Percentiles rank a stretch among this genome's conserved stretches.
These are phyloP conservation scores for Ophiostoma perfectum DNA, from an alignment of 2,329 filamentous ascomycete genomes.

Conservation along the genomic window DNA sequence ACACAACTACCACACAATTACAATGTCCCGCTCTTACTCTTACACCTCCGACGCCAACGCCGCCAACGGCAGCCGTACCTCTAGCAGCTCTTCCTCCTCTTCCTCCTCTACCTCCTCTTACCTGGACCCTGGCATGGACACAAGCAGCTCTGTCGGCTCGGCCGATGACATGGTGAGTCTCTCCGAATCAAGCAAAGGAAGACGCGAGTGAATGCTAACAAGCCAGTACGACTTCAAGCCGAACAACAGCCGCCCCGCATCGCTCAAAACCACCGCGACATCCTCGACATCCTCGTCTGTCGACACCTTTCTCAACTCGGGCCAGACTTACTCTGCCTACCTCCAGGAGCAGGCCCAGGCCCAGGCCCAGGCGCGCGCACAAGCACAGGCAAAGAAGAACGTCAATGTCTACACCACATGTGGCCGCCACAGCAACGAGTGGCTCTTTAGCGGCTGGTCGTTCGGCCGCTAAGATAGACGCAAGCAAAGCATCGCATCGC, in stretches of 20 bases:
- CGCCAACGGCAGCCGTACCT: too few relatives aligned
- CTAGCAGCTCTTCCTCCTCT: not conserved
- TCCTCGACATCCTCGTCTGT: not conserved
- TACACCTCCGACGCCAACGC: not conserved
- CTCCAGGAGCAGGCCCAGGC: not conserved
- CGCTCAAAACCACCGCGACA: not conserved
- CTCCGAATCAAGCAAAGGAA: not conserved
- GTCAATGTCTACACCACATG: constrained; percentile 30
- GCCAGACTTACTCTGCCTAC: constrained; percentile 6
- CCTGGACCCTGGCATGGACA: not conserved
- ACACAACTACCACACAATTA: not conserved
- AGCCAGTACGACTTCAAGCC: not conserved
- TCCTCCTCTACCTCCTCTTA: not conserved
- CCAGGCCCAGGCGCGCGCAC: not conserved
- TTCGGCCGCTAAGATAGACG: constrained; percentile 19
- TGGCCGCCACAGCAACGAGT: constrained; percentile 29
- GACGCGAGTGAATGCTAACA: not conserved
- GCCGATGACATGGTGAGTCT: not conserved
- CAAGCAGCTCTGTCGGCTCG: too few relatives aligned
- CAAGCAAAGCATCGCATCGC: not conserved
- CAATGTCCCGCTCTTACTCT: not conserved
- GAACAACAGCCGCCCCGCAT: not conserved
- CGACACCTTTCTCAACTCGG: not conserved
- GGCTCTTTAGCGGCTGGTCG: constrained; percentile 30
- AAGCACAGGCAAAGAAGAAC: constrained; percentile 21